Conservation (phyloP, 2,329 filamentous ascomycete species). For the Bipolaris cookei region DNA sequence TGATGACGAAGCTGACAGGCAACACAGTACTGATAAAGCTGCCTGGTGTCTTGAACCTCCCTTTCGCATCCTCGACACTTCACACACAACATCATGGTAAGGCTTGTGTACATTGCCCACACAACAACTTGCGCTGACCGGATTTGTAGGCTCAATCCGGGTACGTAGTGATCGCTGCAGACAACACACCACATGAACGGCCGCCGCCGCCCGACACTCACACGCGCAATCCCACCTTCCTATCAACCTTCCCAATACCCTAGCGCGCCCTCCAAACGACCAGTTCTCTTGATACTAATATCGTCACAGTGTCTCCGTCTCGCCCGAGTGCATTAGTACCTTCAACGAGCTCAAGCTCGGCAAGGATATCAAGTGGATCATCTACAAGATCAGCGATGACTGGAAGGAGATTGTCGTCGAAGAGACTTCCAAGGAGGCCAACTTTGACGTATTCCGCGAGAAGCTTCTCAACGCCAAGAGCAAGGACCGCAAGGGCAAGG, state of each 20-base stretch:
- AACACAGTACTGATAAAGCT: constrained; percentile 45
- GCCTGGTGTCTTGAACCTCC: constrained; percentile 28
- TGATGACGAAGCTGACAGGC: constrained; percentile 51
- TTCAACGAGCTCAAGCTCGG: constrained; percentile 85
- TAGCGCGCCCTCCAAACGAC: not conserved
- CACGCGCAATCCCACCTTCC: constrained; percentile 11
- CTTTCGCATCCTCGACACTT: constrained; percentile 26
- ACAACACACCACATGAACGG: constrained; percentile 20
- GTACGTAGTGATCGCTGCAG: constrained; percentile 43
- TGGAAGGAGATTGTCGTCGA: constrained; percentile 83
- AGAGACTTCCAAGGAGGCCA: constrained; percentile 68
- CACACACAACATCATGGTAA: constrained; percentile 46
- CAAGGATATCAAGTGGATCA: constrained; percentile 81
- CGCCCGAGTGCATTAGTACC: constrained; percentile 69
- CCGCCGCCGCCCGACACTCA: constrained; percentile 18
- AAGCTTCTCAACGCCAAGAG: constrained; percentile 75
- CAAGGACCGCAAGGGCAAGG: constrained; percentile 69
- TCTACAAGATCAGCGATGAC: constrained; percentile 86
- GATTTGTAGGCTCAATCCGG: constrained; percentile 51
- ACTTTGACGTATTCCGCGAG: constrained; percentile 77
- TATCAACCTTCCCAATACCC: constrained; percentile 9
- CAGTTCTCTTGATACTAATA: constrained; percentile 22
- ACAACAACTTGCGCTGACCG: constrained; percentile 24
- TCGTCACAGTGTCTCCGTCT: constrained; percentile 68
- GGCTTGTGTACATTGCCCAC: constrained; percentile 11